Percentiles rank a stretch among this genome's conserved stretches.
phyloP scores from a whole-genome alignment of 768 basidiomycete genomes.

The Dentipellis fragilis region DNA sequence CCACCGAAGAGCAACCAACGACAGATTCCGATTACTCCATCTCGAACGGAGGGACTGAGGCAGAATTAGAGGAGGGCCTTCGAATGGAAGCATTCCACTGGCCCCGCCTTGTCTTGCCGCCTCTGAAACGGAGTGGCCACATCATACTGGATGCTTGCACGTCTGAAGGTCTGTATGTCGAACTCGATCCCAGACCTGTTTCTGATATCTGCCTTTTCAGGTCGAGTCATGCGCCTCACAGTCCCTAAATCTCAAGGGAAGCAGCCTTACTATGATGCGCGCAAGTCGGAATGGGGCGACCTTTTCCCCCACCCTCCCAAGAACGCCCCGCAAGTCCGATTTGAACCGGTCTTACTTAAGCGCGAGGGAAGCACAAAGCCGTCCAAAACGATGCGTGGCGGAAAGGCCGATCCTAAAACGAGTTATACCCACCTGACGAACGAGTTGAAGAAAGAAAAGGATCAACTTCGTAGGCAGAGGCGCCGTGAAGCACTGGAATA shows the following conservation, averaged over 20 bases:
- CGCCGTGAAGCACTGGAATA: neutral
- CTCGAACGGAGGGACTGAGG: neutral
- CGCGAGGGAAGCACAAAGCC: slow-evolving; percentile 20
- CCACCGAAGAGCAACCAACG: neutral
- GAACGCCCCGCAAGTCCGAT: slow-evolving; percentile 59
- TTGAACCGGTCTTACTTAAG: slow-evolving; percentile 28
- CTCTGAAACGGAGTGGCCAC: slow-evolving; percentile 85
- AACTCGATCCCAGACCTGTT: neutral
- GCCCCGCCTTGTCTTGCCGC: slow-evolving; percentile 90
- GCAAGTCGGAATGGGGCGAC: slow-evolving; percentile 92
- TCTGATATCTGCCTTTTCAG: slow-evolving; percentile 29
- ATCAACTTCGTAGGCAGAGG: slow-evolving; percentile 15
- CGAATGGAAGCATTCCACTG: slow-evolving; percentile 73
- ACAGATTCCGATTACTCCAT: no score
- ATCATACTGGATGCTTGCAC: slow-evolving; percentile 87
- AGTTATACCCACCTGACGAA: slow-evolving; percentile 30
- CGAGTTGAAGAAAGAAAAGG: slow-evolving; percentile 30
- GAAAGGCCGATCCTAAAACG: slow-evolving; percentile 34
- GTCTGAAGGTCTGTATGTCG: slow-evolving; percentile 47
- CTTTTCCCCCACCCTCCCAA: slow-evolving; percentile 87
- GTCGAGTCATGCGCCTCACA: slow-evolving; percentile 84
- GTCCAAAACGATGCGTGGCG: slow-evolving; percentile 40
- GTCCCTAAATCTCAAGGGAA: slow-evolving; percentile 94
- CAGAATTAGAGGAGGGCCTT: slow-evolving; percentile 39
- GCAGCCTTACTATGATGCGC: slow-evolving; percentile 88